phyloP scores from a whole-genome alignment of 1,284 basidiomycete species.

The Papiliotrema nemorosa region DNA sequence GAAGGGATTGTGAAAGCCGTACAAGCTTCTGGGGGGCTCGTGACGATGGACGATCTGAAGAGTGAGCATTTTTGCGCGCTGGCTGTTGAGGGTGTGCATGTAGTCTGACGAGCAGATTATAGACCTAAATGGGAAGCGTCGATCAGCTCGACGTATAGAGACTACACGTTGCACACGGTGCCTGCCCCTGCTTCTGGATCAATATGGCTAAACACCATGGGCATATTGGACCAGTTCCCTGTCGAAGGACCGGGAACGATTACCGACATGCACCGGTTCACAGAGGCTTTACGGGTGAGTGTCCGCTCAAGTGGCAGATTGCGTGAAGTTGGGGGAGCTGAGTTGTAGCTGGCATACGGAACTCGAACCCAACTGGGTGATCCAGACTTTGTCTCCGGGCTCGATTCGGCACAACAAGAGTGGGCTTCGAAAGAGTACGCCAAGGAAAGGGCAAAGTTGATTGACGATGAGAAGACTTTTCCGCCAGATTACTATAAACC shows the following conservation, averaged over 20 bases:
- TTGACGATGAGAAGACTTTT: constrained; percentile 8
- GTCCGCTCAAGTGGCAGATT: no score
- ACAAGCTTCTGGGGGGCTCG: constrained; percentile 28
- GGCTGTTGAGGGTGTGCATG: not conserved
- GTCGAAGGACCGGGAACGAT: constrained; percentile 12
- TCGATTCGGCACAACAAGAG: constrained; percentile 10
- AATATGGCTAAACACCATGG: constrained; percentile 34
- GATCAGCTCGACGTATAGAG: constrained; percentile 24
- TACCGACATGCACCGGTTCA: constrained; percentile 27
- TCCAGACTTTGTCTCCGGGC: constrained; percentile 15
- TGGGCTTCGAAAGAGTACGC: constrained; percentile 6
- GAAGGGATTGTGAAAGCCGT: constrained; percentile 28
- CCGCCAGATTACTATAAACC: constrained; percentile 23
- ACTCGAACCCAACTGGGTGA: constrained; percentile 23
- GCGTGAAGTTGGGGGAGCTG: not conserved
- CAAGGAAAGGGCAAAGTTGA: constrained; percentile 3
- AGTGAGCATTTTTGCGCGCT: constrained; percentile 11
- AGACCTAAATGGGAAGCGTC: constrained; percentile 23
- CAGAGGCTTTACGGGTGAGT: constrained; percentile 33
- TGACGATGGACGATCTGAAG: constrained; percentile 36
- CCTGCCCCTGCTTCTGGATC: constrained; percentile 44
- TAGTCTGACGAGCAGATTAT: constrained; percentile 25
- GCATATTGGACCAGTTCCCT: constrained; percentile 24
- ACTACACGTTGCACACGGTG: constrained; percentile 27
- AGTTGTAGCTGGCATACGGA: constrained; percentile 19